A percentile compares a stretch with the other conserved stretches of the same genome.
Evolutionary conservation across 2,329 filamentous ascomycete species (phyloP).

Genomic region (Trichoderma sp.): DNA sequence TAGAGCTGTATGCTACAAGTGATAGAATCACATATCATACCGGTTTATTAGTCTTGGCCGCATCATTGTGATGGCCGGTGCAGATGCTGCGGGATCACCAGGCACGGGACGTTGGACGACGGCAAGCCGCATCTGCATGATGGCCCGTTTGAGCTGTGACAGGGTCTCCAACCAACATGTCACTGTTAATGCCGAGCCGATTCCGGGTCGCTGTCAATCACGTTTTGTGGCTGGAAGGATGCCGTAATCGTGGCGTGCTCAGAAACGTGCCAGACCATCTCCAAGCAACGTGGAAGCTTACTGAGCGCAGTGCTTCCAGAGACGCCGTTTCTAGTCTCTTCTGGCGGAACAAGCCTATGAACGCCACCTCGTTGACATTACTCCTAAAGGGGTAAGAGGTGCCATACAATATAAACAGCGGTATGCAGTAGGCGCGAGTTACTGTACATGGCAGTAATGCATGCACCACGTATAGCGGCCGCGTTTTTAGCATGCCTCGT

Average conservation of each 20-base stretch:
- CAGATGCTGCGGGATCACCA: conserved; percentile 20
- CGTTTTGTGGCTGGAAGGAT: background rate
- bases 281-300: background rate
- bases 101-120: conserved; percentile 12
- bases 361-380: background rate
- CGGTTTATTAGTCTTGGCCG: background rate
- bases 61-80: background rate
- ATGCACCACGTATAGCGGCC: background rate
- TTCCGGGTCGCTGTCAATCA: background rate
- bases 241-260: background rate
- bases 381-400: background rate
- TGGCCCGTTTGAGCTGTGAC: background rate
- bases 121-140: conserved; percentile 11
- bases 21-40: background rate
- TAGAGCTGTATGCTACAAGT: background rate
- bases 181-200: background rate
- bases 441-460: background rate
- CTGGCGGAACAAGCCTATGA: background rate
- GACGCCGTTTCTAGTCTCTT: background rate
- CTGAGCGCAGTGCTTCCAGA: background rate
- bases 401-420: background rate
- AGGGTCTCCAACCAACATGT: background rate
- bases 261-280: background rate
- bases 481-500: background rate
- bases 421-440: conserved; percentile 2